Evolutionary conservation across 352 stramenopile genomes (phyloP).

Genomic region (Globisporangium solare): DNA sequence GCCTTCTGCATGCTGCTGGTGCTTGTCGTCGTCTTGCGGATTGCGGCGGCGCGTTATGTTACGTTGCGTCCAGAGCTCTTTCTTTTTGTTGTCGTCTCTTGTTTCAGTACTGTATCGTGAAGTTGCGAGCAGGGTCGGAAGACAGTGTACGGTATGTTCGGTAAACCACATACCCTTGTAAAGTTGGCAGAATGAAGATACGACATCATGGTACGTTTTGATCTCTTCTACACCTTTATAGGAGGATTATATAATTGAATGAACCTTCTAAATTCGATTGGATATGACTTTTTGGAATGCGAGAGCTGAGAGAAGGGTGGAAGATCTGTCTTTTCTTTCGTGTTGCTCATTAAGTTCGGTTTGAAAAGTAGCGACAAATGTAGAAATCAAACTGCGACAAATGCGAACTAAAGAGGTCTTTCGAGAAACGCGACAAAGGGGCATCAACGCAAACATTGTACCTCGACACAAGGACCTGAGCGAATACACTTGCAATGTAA

Average conservation of each 20-base stretch:
- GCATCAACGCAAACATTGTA: background rate
- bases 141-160: no score
- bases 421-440: background rate
- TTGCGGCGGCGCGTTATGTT: background rate
- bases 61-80: background rate
- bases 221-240: no score
- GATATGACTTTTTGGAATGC: background rate
- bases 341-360: background rate
- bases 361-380: background rate
- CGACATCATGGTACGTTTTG: no score
- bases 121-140: background rate
- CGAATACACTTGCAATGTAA: no score
- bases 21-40: background rate
- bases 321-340: no score
- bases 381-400: background rate
- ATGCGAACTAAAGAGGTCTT: background rate
- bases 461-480: background rate
- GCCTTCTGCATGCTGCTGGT: conserved; percentile 40
- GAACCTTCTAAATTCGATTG: background rate
- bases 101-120: background rate
- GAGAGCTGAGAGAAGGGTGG: no score
- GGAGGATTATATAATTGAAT: no score
- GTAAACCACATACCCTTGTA: no score
- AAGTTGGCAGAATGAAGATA: no score
- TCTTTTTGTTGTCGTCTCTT: background rate